These are phyloP conservation scores for Vanrija sp. DNA, from an alignment of 1,284 basidiomycete genomes.

Conservation along the genomic window DNA sequence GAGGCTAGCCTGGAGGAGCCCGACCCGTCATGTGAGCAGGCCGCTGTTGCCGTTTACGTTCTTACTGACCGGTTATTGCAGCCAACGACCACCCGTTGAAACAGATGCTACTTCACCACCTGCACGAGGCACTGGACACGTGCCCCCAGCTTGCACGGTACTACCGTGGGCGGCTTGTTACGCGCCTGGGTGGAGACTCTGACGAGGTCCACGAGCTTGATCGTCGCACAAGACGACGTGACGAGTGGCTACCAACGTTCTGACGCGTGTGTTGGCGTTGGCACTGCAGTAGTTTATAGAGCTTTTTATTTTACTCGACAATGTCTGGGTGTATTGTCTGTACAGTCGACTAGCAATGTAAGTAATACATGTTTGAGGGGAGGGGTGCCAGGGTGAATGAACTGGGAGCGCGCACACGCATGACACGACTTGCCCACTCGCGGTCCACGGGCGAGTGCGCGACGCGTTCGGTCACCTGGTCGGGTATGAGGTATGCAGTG, in stretches of 20 bases:
- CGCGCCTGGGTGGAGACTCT: conserved; percentile 30
- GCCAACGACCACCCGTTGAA: conserved; percentile 45
- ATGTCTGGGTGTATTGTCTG: too few relatives aligned
- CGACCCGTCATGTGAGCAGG: conserved; percentile 10
- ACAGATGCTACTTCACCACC: conserved; percentile 33
- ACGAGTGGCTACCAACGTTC: conserved; percentile 38
- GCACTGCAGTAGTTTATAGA: too few relatives aligned
- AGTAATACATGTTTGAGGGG: too few relatives aligned
- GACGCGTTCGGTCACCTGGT: too few relatives aligned
- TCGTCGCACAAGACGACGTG: conserved; percentile 23
- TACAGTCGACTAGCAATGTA: too few relatives aligned
- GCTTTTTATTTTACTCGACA: too few relatives aligned
- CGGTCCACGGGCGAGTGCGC: too few relatives aligned
- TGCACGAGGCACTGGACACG: conserved; percentile 42
- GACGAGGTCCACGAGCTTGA: conserved; percentile 36
- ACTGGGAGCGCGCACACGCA: too few relatives aligned
- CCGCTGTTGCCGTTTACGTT: not conserved
- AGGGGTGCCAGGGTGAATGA: too few relatives aligned
- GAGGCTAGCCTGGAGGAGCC: conserved; percentile 6
- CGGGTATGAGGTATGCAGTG: too few relatives aligned
- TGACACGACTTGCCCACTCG: too few relatives aligned
- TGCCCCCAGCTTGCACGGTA: conserved; percentile 34
- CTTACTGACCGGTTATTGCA: conserved; percentile 5
- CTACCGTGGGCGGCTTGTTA: conserved; percentile 33
- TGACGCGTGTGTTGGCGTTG: too few relatives aligned